Percentiles rank a stretch among this genome's conserved stretches.
Conservation (phyloP, 2,329 filamentous ascomycete genomes). For the Hymenoscyphus repandus region DNA sequence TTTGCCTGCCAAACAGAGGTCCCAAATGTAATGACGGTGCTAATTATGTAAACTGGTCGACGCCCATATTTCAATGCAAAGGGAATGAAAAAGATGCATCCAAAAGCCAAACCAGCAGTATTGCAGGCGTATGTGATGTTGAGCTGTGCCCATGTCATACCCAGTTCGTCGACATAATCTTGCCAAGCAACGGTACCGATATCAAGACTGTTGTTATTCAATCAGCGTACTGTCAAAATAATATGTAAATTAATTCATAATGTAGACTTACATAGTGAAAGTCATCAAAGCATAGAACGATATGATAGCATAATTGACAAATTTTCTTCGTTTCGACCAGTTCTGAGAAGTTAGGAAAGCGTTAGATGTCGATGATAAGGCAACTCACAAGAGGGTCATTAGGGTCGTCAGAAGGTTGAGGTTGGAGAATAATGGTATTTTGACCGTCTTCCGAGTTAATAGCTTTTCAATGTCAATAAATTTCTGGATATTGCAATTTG, state of each 20-base stretch:
- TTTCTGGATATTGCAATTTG: no score
- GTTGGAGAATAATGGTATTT: slow-evolving; percentile 4
- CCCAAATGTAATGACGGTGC: slow-evolving; percentile 34
- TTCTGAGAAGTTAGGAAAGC: slow-evolving; percentile 25
- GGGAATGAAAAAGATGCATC: slow-evolving; percentile 39
- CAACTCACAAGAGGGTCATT: slow-evolving; percentile 17
- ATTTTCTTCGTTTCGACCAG: slow-evolving; percentile 39
- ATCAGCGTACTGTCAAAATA: slow-evolving; percentile 7
- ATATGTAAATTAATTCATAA: not conserved
- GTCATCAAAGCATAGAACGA: slow-evolving; percentile 39
- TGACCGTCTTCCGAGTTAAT: no score
- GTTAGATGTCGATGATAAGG: not conserved
- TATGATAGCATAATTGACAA: slow-evolving; percentile 37
- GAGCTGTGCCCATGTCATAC: slow-evolving; percentile 36
- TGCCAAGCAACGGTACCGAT: slow-evolving; percentile 4
- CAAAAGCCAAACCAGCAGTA: slow-evolving; percentile 38
- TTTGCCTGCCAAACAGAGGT: slow-evolving; percentile 39
- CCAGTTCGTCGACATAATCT: slow-evolving; percentile 32
- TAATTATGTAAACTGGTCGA: slow-evolving; percentile 41
- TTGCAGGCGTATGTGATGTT: slow-evolving; percentile 42
- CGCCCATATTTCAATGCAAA: slow-evolving; percentile 42
- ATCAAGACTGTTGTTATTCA: not conserved
- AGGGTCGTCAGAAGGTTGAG: slow-evolving; percentile 11
- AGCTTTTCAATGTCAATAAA: no score
- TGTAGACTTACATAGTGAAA: no score